Conservation (phyloP, 2,329 filamentous ascomycete genomes). For the Epichloe aotearoae region DNA sequence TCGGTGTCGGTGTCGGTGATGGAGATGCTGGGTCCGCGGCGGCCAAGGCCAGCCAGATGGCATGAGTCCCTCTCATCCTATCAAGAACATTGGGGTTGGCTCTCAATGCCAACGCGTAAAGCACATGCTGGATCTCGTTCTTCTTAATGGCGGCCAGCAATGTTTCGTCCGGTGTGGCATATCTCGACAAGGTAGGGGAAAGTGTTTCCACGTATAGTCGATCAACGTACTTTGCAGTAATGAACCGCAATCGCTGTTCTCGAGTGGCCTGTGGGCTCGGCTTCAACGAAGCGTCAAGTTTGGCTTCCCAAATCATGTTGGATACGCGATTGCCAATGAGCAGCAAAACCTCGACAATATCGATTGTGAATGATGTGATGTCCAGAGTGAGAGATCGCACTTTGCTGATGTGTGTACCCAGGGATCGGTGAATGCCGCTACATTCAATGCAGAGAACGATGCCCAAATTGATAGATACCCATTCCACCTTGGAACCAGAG, state of each 20-base stretch:
- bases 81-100: constrained; percentile 82
- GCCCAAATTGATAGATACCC: constrained; percentile 96
- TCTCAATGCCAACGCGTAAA: constrained; percentile 75
- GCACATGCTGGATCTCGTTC: constrained; percentile 86
- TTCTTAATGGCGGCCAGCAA: constrained; percentile 87
- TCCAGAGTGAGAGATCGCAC: constrained; percentile 90
- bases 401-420: constrained; percentile 97
- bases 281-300: constrained; percentile 59
- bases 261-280: constrained; percentile 65
- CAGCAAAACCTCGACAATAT: constrained; percentile 88
- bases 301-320: constrained; percentile 94
- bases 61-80: constrained; percentile 75
- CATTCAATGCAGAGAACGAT: constrained; percentile 97
- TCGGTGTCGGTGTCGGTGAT: constrained; percentile 32
- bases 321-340: constrained; percentile 88
- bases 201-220: constrained; percentile 68
- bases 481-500: constrained; percentile 85
- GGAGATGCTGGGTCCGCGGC: constrained; percentile 84
- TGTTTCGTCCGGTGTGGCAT: constrained; percentile 70
- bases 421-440: constrained; percentile 88
- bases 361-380: constrained; percentile 88
- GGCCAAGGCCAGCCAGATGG: constrained; percentile 80
- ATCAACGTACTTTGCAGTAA: constrained; percentile 89
- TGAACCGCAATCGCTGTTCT: constrained; percentile 87
- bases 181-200: constrained; percentile 61